Conservation (phyloP, 345 rosid species). For the Moricandia moricandioides region DNA sequence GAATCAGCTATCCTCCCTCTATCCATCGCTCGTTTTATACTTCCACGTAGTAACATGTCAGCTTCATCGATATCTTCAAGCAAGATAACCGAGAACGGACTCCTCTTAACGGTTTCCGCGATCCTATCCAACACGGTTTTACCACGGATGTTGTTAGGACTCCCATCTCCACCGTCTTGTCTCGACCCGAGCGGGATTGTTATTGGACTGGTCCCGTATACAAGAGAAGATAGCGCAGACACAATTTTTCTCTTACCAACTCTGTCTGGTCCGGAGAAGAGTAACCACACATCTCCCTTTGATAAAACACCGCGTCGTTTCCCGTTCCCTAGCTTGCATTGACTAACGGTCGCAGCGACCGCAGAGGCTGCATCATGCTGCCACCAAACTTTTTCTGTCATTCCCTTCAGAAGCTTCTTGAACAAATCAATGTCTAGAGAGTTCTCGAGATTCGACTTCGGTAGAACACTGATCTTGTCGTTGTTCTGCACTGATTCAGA, state of each 20-base stretch:
- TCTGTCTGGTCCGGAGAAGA: slow-evolving; percentile 79
- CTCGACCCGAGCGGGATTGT: slow-evolving; percentile 64
- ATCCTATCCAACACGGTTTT: slow-evolving; percentile 83
- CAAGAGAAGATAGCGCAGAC: slow-evolving; percentile 64
- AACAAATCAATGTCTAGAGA: slow-evolving; percentile 60
- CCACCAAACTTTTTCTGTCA: slow-evolving; percentile 91
- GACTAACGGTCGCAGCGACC: slow-evolving; percentile 67
- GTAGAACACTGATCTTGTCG: slow-evolving; percentile 48
- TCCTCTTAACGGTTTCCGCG: slow-evolving; percentile 77
- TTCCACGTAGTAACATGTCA: slow-evolving; percentile 63
- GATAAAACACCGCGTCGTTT: slow-evolving; percentile 53
- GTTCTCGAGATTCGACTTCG: slow-evolving; percentile 40
- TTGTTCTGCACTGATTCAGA: slow-evolving; percentile 53
- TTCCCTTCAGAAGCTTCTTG: slow-evolving; percentile 79
- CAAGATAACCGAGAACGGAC: slow-evolving; percentile 78
- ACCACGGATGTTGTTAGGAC: slow-evolving; percentile 60
- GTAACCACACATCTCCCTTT: slow-evolving; percentile 83
- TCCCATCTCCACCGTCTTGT: slow-evolving; percentile 46
- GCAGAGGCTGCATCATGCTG: slow-evolving; percentile 89
- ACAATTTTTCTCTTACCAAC: slow-evolving; percentile 92
- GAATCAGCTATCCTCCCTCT: slow-evolving; percentile 88
- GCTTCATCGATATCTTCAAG: slow-evolving; percentile 92
- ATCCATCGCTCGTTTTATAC: slow-evolving; percentile 84
- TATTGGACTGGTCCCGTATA: slow-evolving; percentile 51
- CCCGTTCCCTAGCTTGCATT: slow-evolving; percentile 70